These are phyloP conservation scores for Linum lewisii DNA, from an alignment of 345 rosid species.

Conservation along the genomic window DNA sequence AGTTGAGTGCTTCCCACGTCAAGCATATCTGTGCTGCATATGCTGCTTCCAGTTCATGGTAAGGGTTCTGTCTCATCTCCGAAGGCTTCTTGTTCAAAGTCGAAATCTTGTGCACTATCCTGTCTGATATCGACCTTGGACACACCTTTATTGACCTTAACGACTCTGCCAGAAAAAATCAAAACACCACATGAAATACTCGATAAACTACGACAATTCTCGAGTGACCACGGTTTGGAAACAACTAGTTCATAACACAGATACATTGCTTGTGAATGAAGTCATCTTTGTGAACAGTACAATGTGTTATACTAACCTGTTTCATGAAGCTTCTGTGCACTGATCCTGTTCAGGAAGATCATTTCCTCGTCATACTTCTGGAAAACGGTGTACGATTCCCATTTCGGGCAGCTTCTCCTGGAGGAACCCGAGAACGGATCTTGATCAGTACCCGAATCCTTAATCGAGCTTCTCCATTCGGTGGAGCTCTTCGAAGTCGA, in stretches of 20 bases:
- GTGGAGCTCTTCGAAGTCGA: constrained; percentile 98
- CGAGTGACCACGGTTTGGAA: too few species aligned
- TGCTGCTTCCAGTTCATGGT: constrained; percentile 74
- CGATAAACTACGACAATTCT: too few species aligned
- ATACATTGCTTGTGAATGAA: neutral
- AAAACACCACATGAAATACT: neutral
- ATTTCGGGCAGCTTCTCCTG: constrained; percentile 81
- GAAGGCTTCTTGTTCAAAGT: constrained; percentile 42
- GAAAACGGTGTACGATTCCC: constrained; percentile 96
- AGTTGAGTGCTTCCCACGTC: constrained; percentile 95
- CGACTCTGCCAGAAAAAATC: constrained; percentile 42
- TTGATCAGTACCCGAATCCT: constrained; percentile 63
- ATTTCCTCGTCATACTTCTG: constrained; percentile 97
- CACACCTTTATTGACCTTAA: constrained; percentile 60
- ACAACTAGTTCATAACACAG: too few species aligned
- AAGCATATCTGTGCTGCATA: constrained; percentile 88
- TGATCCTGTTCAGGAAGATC: constrained; percentile 68
- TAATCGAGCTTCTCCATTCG: constrained; percentile 93
- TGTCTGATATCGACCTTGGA: constrained; percentile 88
- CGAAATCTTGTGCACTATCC: constrained; percentile 64
- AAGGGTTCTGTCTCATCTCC: constrained; percentile 59
- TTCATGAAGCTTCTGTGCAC: constrained; percentile 91
- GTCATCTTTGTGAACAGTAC: too few species aligned
- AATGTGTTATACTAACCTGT: constrained; percentile 53
- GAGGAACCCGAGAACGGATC: constrained; percentile 97